Percentiles rank a stretch among this genome's conserved stretches.
Evolutionary conservation across 352 stramenopile species (phyloP).

Genomic region (Globisporangium takayamanum): DNA sequence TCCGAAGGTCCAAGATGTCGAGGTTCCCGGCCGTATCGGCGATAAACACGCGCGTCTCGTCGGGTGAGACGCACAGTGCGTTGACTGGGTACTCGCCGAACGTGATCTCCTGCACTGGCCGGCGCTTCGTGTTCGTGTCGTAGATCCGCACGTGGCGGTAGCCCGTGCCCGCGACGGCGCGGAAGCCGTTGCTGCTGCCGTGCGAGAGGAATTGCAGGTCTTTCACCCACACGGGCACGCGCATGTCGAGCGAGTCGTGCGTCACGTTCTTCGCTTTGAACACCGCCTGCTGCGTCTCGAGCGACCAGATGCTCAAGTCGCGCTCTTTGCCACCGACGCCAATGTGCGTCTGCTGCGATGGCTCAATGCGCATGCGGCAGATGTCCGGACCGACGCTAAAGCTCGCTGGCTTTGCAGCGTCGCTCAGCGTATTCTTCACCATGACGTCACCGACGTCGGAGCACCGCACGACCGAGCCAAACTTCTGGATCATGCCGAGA

Average conservation of each 20-base stretch:
- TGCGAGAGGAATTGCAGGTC: slow-evolving; percentile 59
- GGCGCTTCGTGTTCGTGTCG: slow-evolving; percentile 82
- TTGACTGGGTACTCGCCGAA: slow-evolving; percentile 73
- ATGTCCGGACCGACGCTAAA: slow-evolving; percentile 55
- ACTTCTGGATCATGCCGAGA: slow-evolving; percentile 50
- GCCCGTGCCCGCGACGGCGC: slow-evolving; percentile 66
- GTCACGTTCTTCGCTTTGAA: slow-evolving; percentile 86
- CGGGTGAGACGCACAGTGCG: slow-evolving; percentile 59
- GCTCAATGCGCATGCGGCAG: slow-evolving; percentile 51
- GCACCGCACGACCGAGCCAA: slow-evolving; percentile 65
- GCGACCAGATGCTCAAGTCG: slow-evolving; percentile 74
- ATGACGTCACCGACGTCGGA: slow-evolving; percentile 47
- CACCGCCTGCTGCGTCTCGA: slow-evolving; percentile 66
- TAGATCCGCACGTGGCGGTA: slow-evolving; percentile 82
- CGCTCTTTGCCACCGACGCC: slow-evolving; percentile 78
- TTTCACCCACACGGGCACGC: slow-evolving; percentile 87
- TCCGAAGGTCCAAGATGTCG: slow-evolving; percentile 87
- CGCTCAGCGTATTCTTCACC: slow-evolving; percentile 40
- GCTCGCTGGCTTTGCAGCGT: slow-evolving; percentile 25
- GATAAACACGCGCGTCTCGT: slow-evolving; percentile 76
- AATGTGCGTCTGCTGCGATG: slow-evolving; percentile 42
- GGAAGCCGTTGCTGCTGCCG: slow-evolving; percentile 61
- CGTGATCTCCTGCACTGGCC: slow-evolving; percentile 62
- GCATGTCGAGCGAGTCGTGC: slow-evolving; percentile 85
- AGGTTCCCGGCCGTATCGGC: slow-evolving; percentile 89